phyloP scores from a whole-genome alignment of 2,329 filamentous ascomycete species.

The Alternaria postmessia region DNA sequence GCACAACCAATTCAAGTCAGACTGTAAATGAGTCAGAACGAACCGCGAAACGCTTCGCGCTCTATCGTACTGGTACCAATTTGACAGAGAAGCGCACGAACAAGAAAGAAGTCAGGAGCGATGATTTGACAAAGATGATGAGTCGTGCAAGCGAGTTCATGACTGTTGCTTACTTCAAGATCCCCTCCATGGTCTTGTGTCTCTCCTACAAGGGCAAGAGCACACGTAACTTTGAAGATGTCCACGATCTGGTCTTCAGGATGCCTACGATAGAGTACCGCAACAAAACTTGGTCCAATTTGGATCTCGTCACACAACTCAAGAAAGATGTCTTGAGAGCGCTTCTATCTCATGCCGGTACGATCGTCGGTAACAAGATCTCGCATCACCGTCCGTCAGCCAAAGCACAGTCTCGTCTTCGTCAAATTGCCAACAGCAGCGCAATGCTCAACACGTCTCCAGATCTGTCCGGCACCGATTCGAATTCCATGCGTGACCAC shows the following conservation, averaged over 20 bases:
- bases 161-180: slow-evolving; percentile 94
- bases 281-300: slow-evolving; percentile 99
- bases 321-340: slow-evolving; percentile 96
- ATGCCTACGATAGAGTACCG: slow-evolving; percentile 93
- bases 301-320: slow-evolving; percentile 88
- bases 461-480: slow-evolving; percentile 44
- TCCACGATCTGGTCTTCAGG: slow-evolving; percentile 97
- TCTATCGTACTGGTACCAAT: slow-evolving; percentile 52
- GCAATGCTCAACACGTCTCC: slow-evolving; percentile 62
- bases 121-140: slow-evolving; percentile 97
- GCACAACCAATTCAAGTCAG: slow-evolving; percentile 34
- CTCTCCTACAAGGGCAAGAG: slow-evolving; percentile 96
- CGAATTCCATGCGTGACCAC: slow-evolving; percentile 42
- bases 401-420: slow-evolving; percentile 78
- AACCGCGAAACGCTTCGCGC: slow-evolving; percentile 47
- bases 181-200: slow-evolving; percentile 93
- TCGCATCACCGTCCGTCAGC: slow-evolving; percentile 84
- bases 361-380: slow-evolving; percentile 98
- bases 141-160: slow-evolving; percentile 94
- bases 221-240: slow-evolving; percentile 93
- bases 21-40: slow-evolving; percentile 43
- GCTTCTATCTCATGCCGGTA: slow-evolving; percentile 91
- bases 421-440: slow-evolving; percentile 83
- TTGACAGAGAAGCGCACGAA: slow-evolving; percentile 54
- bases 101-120: slow-evolving; percentile 71